Conservation (phyloP, 441 rosid genomes). For the Arabidopsis hybrid region DNA sequence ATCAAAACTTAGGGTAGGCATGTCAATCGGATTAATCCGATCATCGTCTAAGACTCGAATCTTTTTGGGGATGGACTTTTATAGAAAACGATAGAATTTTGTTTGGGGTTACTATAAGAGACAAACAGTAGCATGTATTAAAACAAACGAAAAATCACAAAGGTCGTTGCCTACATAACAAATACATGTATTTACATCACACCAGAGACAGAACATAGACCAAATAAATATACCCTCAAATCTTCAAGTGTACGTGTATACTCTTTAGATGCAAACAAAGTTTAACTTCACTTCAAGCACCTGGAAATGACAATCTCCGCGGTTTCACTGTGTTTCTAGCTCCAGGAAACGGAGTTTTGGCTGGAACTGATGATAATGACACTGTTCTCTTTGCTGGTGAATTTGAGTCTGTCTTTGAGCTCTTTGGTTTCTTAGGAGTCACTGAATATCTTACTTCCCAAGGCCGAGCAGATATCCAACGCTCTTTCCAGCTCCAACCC, state of each 20-base stretch:
- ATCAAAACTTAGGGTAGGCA: neutral
- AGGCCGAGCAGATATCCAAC: slow-evolving; percentile 92
- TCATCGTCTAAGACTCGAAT: neutral
- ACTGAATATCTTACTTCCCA: slow-evolving; percentile 80
- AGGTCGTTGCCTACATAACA: slow-evolving; percentile 20
- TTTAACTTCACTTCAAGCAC: slow-evolving; percentile 34
- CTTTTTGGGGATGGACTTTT: neutral
- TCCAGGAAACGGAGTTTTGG: slow-evolving; percentile 49
- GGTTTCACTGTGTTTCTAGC: slow-evolving; percentile 52
- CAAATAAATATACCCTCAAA: slow-evolving; percentile 23
- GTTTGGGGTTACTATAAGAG: slow-evolving; percentile 1
- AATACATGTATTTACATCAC: slow-evolving; percentile 40
- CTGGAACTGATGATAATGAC: slow-evolving; percentile 47
- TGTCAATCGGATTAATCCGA: neutral
- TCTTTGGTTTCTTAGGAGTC: slow-evolving; percentile 66
- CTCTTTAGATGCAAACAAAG: slow-evolving; percentile 1
- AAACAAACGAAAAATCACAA: slow-evolving; percentile 23
- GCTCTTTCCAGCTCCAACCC: slow-evolving; percentile 98
- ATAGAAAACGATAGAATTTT: neutral
- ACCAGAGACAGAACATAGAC: slow-evolving; percentile 24
- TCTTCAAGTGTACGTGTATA: slow-evolving; percentile 12
- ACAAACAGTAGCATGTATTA: slow-evolving; percentile 13
- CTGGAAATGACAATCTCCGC: slow-evolving; percentile 74
- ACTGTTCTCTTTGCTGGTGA: slow-evolving; percentile 53
- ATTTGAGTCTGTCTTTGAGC: slow-evolving; percentile 47